A percentile compares a stretch with the other conserved stretches of the same genome.
These are phyloP conservation scores for Choricystis sp. DNA, from an alignment of 139 green algal genomes.

Conservation along the genomic window DNA sequence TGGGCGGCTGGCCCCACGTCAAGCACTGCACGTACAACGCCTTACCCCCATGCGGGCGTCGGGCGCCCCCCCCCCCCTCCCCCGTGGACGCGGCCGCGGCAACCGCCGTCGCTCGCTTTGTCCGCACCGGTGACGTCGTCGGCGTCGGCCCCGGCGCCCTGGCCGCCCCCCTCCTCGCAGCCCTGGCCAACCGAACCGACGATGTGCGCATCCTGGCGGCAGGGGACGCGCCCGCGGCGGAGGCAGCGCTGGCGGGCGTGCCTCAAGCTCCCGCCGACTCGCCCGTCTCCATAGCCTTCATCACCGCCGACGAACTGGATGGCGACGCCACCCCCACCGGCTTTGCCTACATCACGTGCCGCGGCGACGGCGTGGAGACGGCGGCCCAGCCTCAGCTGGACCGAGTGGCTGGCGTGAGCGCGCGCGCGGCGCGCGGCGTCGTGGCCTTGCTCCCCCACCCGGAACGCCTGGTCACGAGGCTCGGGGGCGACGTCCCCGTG, in stretches of 20 bases:
- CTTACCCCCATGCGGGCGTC: too few species aligned
- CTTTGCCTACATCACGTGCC: not conserved
- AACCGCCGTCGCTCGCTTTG: too few species aligned
- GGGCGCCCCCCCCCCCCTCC: too few species aligned
- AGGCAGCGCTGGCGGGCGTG: not conserved
- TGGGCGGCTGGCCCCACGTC: too few species aligned
- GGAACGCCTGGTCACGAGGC: slow-evolving; percentile 1
- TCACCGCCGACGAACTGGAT: not conserved
- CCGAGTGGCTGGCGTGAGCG: not conserved
- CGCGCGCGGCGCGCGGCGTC: not conserved
- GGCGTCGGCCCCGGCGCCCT: not conserved
- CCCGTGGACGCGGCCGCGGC: too few species aligned
- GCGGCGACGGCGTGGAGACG: not conserved
- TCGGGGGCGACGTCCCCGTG: slow-evolving; percentile 47
- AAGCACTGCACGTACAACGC: too few species aligned
- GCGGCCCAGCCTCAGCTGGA: not conserved
- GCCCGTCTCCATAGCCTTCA: not conserved
- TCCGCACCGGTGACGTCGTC: not conserved
- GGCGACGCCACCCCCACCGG: not conserved
- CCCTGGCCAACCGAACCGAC: not conserved
- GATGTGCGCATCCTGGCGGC: not conserved
- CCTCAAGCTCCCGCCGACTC: not conserved
- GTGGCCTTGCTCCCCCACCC: not conserved
- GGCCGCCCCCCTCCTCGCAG: not conserved
- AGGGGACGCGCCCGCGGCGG: too few species aligned